A percentile compares a stretch with the other conserved stretches of the same genome.
Evolutionary conservation across 2,329 filamentous ascomycete species (phyloP).

Genomic region (Dothistroma pini): DNA sequence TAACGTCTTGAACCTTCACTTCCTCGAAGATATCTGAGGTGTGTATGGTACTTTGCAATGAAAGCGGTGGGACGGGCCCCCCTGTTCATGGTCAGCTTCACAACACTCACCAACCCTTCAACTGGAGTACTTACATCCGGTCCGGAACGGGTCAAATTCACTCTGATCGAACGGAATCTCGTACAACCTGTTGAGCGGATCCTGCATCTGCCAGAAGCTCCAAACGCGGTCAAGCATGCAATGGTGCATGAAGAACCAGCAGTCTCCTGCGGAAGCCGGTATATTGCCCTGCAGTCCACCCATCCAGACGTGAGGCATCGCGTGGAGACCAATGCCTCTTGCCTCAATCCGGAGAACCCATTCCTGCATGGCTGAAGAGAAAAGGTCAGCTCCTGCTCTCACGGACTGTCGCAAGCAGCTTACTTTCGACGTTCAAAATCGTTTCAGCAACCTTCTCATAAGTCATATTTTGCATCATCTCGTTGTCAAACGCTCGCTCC

Average conservation of each 20-base stretch:
- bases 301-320: neutral
- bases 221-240: neutral
- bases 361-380: constrained; percentile 1
- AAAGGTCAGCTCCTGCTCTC: neutral
- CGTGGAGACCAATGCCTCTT: neutral
- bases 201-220: neutral
- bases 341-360: constrained; percentile 7
- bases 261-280: constrained; percentile 1
- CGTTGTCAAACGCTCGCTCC: constrained; percentile 5
- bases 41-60: constrained; percentile 7
- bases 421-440: constrained; percentile 9
- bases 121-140: neutral
- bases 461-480: constrained; percentile 2
- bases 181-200: neutral
- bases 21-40: constrained; percentile 13
- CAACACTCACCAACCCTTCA: neutral
- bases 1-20: constrained; percentile 12
- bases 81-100: constrained; percentile 1
- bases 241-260: constrained; percentile 1
- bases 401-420: neutral
- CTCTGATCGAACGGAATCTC: neutral
- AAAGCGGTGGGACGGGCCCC: neutral
- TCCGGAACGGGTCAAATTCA: neutral
- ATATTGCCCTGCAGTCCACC: constrained; percentile 1
- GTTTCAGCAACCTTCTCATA: constrained; percentile 12